Evolutionary conservation across 768 basidiomycete genomes (phyloP).

Genomic region (Chalciporus pseudorubinellus): DNA sequence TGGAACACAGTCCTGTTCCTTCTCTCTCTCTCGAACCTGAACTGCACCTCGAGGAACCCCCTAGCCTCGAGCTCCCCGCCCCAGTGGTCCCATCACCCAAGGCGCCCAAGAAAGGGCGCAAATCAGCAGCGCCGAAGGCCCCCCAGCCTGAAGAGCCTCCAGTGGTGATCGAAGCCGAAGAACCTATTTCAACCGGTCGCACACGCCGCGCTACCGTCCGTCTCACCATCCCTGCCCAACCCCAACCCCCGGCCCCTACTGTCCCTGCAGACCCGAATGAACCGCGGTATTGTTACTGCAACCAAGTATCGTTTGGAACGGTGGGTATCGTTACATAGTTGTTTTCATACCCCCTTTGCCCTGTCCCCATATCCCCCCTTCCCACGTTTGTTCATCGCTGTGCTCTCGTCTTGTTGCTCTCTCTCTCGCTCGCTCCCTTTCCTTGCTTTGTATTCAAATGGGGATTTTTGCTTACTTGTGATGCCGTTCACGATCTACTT

Average conservation of each 20-base stretch:
- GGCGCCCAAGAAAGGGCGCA: conserved; percentile 24
- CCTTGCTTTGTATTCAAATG: conserved; percentile 9
- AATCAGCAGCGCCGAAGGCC: conserved; percentile 12
- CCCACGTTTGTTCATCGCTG: no score
- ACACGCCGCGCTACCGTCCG: conserved; percentile 29
- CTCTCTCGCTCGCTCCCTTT: neutral
- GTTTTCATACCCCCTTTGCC: neutral
- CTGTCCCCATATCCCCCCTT: no score
- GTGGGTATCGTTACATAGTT: conserved; percentile 39
- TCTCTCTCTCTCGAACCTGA: conserved; percentile 32
- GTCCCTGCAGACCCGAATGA: conserved; percentile 46
- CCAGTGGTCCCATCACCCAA: conserved; percentile 15
- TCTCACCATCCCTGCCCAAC: conserved; percentile 36
- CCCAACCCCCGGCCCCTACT: conserved; percentile 13
- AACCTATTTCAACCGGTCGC: conserved; percentile 9
- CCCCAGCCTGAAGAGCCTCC: conserved; percentile 13
- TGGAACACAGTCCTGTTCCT: conserved; percentile 43
- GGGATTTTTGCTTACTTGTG: neutral
- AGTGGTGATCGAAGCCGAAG: conserved; percentile 9
- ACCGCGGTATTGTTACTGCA: conserved; percentile 76
- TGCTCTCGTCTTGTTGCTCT: neutral
- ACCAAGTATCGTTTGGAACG: conserved; percentile 76
- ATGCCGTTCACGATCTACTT: neutral
- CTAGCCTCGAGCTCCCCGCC: conserved; percentile 6
- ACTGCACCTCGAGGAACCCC: conserved; percentile 15